Evolutionary conservation across 345 rosid species (phyloP).

Genomic region (Euphorbia pulcherrima): DNA sequence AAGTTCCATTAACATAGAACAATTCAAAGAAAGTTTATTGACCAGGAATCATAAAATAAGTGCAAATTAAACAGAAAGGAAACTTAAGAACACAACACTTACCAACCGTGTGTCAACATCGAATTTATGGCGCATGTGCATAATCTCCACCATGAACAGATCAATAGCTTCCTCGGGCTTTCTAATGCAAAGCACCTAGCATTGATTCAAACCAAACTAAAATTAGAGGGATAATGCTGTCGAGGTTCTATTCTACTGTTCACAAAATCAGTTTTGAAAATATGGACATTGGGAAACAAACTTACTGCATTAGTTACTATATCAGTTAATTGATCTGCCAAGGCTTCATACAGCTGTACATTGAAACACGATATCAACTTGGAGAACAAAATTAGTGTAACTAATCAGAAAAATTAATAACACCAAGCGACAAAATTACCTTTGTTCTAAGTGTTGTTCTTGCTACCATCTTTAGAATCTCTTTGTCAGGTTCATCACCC

Average conservation of each 20-base stretch:
- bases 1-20: background rate
- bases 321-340: conserved; percentile 94
- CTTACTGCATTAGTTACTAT: conserved; percentile 81
- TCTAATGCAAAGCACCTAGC: conserved; percentile 79
- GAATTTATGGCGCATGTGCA: conserved; percentile 99
- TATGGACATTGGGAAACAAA: background rate
- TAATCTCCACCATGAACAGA: conserved; percentile 96
- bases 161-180: conserved; percentile 88
- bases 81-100: conserved; percentile 13
- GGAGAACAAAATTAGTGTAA: background rate
- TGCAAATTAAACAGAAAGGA: background rate
- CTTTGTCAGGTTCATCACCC: conserved; percentile 92
- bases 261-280: background rate
- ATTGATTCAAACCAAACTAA: conserved; percentile 13
- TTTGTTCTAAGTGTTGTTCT: conserved; percentile 90
- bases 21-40: background rate
- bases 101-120: conserved; percentile 95
- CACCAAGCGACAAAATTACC: conserved; percentile 35
- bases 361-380: conserved; percentile 20
- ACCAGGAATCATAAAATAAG: background rate
- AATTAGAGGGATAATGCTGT: background rate
- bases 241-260: background rate
- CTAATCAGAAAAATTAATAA: background rate
- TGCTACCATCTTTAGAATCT: conserved; percentile 93
- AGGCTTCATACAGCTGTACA: conserved; percentile 69